These are phyloP conservation scores for Cyclanthera cordifolia DNA, from an alignment of 306 rosid species.

Conservation along the genomic window DNA sequence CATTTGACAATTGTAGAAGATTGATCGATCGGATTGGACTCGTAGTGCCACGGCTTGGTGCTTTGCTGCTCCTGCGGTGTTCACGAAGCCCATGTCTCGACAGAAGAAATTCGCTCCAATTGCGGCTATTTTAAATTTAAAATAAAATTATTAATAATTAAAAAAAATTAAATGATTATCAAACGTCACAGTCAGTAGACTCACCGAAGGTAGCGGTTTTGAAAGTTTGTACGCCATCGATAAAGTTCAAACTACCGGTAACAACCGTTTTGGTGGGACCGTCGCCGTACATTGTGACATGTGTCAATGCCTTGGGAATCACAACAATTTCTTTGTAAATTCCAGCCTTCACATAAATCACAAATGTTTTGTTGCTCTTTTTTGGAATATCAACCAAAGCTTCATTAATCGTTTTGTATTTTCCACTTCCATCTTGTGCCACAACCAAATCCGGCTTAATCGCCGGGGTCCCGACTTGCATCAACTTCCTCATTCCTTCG, in stretches of 20 bases:
- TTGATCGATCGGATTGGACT: conserved; percentile 14
- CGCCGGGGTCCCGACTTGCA: not conserved
- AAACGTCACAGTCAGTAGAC: not conserved
- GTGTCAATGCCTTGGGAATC: conserved; percentile 7
- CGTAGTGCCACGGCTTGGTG: conserved; percentile 27
- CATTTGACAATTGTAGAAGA: conserved; percentile 22
- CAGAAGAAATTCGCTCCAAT: conserved; percentile 33
- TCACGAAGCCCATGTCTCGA: conserved; percentile 26
- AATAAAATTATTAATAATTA: too few species aligned
- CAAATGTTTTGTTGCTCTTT: conserved; percentile 21
- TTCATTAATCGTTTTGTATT: conserved; percentile 27
- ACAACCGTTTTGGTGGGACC: conserved; percentile 38
- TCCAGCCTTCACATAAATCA: conserved; percentile 44
- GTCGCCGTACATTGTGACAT: conserved; percentile 34
- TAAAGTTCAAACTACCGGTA: conserved; percentile 18
- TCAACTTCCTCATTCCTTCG: conserved; percentile 19
- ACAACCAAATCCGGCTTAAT: conserved; percentile 25
- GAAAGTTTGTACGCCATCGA: conserved; percentile 30
- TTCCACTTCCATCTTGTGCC: conserved; percentile 42
- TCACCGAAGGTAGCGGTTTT: conserved; percentile 37
- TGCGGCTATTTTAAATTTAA: conserved; percentile 18
- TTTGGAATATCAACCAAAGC: conserved; percentile 28
- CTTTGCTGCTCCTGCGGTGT: conserved; percentile 15
- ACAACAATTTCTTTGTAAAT: conserved; percentile 24
- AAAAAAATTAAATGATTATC: too few species aligned